Evolutionary conservation across 2,329 filamentous ascomycete genomes (phyloP).

Genomic region (Cladosporium sp.): DNA sequence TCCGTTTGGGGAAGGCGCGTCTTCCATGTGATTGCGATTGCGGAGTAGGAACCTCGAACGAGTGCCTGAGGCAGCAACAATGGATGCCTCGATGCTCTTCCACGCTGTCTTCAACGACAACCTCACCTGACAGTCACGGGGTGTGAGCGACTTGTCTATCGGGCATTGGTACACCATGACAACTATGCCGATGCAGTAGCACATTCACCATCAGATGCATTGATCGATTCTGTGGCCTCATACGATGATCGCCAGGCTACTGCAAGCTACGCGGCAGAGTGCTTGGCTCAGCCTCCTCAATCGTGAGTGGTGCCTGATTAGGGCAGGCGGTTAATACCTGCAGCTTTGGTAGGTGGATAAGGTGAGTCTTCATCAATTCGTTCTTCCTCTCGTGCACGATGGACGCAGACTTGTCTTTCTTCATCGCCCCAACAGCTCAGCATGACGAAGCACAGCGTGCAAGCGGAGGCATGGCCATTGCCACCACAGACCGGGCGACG

Average conservation of each 20-base stretch:
- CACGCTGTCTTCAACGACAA: not conserved
- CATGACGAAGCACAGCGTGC: not conserved
- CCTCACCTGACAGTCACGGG: not conserved
- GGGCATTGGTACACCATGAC: not conserved
- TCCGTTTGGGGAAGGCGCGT: not conserved
- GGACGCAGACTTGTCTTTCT: not conserved
- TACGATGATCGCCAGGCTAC: not conserved
- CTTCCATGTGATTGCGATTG: not conserved
- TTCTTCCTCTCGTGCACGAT: not conserved
- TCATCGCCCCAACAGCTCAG: not conserved
- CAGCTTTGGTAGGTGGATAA: not conserved
- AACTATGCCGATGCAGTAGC: not conserved
- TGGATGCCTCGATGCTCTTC: not conserved
- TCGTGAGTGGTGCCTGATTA: not conserved
- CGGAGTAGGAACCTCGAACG: not conserved
- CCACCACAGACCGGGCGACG: not conserved
- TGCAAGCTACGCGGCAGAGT: not conserved
- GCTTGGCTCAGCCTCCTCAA: conserved; percentile 6
- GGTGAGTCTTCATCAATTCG: not conserved
- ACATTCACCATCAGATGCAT: not conserved
- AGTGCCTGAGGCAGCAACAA: not conserved
- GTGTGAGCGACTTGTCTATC: not conserved
- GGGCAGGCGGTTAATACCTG: not conserved
- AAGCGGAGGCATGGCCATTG: not conserved
- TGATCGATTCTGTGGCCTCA: too few relatives aligned